Evolutionary conservation across 129 eudicot genomes (phyloP).

Genomic region (Flaveria bidentis): DNA sequence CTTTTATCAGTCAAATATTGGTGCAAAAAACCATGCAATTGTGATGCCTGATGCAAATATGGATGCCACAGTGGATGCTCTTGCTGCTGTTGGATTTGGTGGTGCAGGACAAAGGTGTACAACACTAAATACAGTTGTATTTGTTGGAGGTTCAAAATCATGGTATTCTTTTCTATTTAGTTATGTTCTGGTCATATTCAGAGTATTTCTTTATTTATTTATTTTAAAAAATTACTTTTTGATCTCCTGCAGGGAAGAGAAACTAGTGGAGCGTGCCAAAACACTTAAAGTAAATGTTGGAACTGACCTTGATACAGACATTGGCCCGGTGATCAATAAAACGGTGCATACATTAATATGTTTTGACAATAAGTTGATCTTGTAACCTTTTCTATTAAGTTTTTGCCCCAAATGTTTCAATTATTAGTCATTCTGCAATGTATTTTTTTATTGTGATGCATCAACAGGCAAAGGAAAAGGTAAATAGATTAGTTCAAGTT

Average conservation of each 20-base stretch:
- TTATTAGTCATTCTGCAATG: not conserved
- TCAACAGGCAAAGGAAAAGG: slow-evolving; percentile 80
- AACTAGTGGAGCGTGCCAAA: slow-evolving; percentile 73
- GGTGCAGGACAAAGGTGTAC: slow-evolving; percentile 95
- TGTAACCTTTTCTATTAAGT: not conserved
- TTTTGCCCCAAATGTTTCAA: not conserved
- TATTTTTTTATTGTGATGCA: slow-evolving; percentile 26
- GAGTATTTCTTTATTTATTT: not conserved
- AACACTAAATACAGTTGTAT: slow-evolving; percentile 74
- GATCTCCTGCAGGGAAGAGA: slow-evolving; percentile 66
- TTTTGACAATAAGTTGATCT: not conserved
- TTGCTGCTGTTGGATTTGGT: slow-evolving; percentile 85
- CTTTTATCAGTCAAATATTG: slow-evolving; percentile 65
- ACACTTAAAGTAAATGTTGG: slow-evolving; percentile 78
- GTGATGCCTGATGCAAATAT: slow-evolving; percentile 92
- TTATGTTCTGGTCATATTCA: not conserved
- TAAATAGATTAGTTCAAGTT: slow-evolving; percentile 65
- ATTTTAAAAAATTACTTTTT: not conserved
- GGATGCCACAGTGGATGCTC: slow-evolving; percentile 76
- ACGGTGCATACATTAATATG: slow-evolving; percentile 46
- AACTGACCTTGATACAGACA: slow-evolving; percentile 84
- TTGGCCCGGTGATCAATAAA: slow-evolving; percentile 92
- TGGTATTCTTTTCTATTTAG: slow-evolving; percentile 48
- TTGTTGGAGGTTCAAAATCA: slow-evolving; percentile 79
- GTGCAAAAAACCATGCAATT: slow-evolving; percentile 88